Conservation (phyloP, 2,329 filamentous ascomycete species). For the Xylaria digitata region DNA sequence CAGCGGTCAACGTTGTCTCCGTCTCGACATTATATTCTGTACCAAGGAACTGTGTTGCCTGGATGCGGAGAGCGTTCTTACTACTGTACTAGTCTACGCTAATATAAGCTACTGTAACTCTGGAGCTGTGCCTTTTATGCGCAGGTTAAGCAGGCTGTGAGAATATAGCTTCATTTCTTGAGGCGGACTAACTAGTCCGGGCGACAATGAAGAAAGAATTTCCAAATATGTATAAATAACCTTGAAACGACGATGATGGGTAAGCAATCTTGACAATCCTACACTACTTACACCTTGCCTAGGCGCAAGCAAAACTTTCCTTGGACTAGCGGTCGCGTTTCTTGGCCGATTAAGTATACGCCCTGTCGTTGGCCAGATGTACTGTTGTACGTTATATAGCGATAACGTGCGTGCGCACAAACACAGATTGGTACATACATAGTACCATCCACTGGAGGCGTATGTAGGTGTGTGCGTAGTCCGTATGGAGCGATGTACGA, state of each 20-base stretch:
- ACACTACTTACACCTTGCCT: constrained; percentile 1
- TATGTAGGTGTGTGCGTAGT: constrained; percentile 21
- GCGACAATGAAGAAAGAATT: neutral
- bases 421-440: constrained; percentile 7
- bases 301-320: neutral
- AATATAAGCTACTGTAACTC: neutral
- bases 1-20: constrained; percentile 25
- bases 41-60: constrained; percentile 6
- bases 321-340: constrained; percentile 15
- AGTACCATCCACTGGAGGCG: neutral
- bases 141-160: neutral
- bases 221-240: constrained; percentile 11
- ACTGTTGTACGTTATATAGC: constrained; percentile 1
- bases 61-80: neutral
- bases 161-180: constrained; percentile 22
- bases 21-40: constrained; percentile 5
- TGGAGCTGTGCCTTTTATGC: constrained; percentile 9
- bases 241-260: neutral
- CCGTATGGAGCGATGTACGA: constrained; percentile 26
- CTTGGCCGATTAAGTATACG: constrained; percentile 16
- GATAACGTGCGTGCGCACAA: neutral
- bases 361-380: neutral
- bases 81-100: neutral
- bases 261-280: constrained; percentile 12
- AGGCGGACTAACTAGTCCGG: constrained; percentile 2